These are phyloP conservation scores for Boletus sp. DNA, from an alignment of 768 basidiomycete genomes.

Conservation along the genomic window DNA sequence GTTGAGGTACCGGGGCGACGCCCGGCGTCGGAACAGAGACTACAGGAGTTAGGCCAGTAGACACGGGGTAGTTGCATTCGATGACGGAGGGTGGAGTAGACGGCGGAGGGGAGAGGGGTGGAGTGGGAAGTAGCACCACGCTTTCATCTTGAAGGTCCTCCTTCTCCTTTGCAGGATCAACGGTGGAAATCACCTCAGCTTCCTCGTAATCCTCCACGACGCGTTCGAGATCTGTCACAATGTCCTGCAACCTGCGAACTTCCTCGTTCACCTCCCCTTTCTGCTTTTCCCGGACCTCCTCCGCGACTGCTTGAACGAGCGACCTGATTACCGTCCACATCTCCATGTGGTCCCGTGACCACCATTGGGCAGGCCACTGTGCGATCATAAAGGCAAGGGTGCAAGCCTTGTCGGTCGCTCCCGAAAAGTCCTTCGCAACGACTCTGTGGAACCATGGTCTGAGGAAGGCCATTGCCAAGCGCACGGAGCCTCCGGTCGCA, in stretches of 20 bases:
- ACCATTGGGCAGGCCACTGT: constrained; percentile 68
- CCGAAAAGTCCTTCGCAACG: constrained; percentile 40
- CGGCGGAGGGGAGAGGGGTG: constrained; percentile 21
- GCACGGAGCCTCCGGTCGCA: constrained; percentile 65
- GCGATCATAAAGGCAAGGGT: constrained; percentile 51
- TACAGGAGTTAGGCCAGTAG: not conserved
- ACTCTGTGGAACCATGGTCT: constrained; percentile 66
- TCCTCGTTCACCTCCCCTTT: constrained; percentile 44
- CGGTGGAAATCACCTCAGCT: constrained; percentile 24
- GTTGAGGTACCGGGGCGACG: not conserved
- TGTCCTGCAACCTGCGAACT: constrained; percentile 46
- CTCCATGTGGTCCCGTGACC: constrained; percentile 64
- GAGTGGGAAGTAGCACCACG: constrained; percentile 19
- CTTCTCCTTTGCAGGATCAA: constrained; percentile 19
- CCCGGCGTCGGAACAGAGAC: constrained; percentile 9
- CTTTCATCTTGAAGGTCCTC: constrained; percentile 11
- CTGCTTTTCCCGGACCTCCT: constrained; percentile 58
- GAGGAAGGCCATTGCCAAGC: constrained; percentile 64
- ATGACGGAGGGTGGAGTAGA: constrained; percentile 16
- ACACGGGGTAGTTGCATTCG: constrained; percentile 15
- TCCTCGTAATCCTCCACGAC: constrained; percentile 42
- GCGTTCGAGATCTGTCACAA: constrained; percentile 50
- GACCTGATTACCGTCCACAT: constrained; percentile 57
- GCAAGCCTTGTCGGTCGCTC: constrained; percentile 37
- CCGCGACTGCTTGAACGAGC: constrained; percentile 59